A percentile compares a stretch with the other conserved stretches of the same genome.
Conservation (phyloP, 805 yeast species). For the Sugiyamaella americana region DNA sequence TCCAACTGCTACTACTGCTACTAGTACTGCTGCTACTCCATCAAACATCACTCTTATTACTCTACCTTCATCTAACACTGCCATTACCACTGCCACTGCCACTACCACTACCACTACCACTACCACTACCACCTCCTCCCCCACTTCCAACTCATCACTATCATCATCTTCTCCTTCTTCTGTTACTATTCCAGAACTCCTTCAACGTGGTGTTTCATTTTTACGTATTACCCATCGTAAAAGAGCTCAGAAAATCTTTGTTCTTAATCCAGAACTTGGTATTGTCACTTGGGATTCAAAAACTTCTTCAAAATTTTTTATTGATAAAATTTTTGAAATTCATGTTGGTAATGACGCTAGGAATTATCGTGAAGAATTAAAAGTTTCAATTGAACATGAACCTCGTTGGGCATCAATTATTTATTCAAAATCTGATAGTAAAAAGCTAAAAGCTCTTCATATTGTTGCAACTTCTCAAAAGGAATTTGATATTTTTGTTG, state of each 20-base stretch:
- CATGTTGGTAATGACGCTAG: conserved; percentile 65
- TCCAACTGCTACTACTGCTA: neutral
- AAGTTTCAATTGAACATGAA: conserved; percentile 59
- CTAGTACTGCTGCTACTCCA: neutral
- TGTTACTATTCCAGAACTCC: conserved; percentile 41
- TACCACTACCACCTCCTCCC: neutral
- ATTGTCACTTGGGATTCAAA: conserved; percentile 53
- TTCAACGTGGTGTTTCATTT: conserved; percentile 55
- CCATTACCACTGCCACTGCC: neutral
- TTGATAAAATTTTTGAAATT: conserved; percentile 61
- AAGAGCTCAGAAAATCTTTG: conserved; percentile 51
- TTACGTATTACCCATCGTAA: conserved; percentile 67
- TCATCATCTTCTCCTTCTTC: neutral
- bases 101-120: neutral
- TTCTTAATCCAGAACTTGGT: conserved; percentile 50
- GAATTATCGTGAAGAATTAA: conserved; percentile 80
- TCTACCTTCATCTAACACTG: neutral
- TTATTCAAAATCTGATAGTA: conserved; percentile 52
- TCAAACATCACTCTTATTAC: no score
- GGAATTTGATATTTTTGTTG: conserved; percentile 50
- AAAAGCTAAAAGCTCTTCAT: conserved; percentile 72
- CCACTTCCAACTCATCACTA: neutral
- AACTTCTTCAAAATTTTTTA: conserved; percentile 38
- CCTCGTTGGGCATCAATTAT: conserved; percentile 76
- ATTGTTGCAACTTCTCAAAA: conserved; percentile 53